Conservation (phyloP, 2,329 filamentous ascomycete genomes). For the Paracamarosporium sp. region DNA sequence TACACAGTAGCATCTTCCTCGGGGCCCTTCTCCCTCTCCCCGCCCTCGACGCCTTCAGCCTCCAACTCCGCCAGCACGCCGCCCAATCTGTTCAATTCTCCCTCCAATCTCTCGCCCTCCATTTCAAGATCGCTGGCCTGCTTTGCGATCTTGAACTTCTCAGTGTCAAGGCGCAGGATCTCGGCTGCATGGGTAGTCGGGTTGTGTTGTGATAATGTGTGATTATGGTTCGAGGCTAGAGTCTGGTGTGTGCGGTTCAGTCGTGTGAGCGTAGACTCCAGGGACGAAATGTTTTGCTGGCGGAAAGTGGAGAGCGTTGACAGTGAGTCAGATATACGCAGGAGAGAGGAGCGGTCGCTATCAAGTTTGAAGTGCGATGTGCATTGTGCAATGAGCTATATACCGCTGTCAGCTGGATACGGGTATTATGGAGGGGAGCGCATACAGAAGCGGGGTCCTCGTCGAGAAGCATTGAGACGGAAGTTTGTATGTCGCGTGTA, state of each 20-base stretch:
- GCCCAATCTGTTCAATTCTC: slow-evolving; percentile 76
- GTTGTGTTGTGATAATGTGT: slow-evolving; percentile 77
- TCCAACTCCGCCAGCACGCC: slow-evolving; percentile 82
- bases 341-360: slow-evolving; percentile 83
- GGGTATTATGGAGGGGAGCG: slow-evolving; percentile 4
- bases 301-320: slow-evolving; percentile 84
- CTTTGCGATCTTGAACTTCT: slow-evolving; percentile 96
- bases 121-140: slow-evolving; percentile 87
- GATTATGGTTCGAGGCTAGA: slow-evolving; percentile 76
- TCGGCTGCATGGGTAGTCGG: slow-evolving; percentile 80
- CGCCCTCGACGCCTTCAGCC: slow-evolving; percentile 83
- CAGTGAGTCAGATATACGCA: slow-evolving; percentile 84
- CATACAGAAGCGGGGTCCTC: slow-evolving; percentile 87
- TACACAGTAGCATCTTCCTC: slow-evolving; percentile 58
- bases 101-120: slow-evolving; percentile 89
- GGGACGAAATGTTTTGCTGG: slow-evolving; percentile 68
- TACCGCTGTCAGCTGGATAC: slow-evolving; percentile 20
- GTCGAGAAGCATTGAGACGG: slow-evolving; percentile 82
- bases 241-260: slow-evolving; percentile 79
- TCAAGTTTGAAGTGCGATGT: slow-evolving; percentile 94
- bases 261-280: slow-evolving; percentile 52
- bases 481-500: slow-evolving; percentile 9
- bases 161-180: slow-evolving; percentile 86
- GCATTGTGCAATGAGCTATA: slow-evolving; percentile 88
- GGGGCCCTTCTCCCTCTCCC: slow-evolving; percentile 56